These are phyloP conservation scores for Moniliophthora roreri DNA, from an alignment of 1,284 basidiomycete species.

Conservation along the genomic window DNA sequence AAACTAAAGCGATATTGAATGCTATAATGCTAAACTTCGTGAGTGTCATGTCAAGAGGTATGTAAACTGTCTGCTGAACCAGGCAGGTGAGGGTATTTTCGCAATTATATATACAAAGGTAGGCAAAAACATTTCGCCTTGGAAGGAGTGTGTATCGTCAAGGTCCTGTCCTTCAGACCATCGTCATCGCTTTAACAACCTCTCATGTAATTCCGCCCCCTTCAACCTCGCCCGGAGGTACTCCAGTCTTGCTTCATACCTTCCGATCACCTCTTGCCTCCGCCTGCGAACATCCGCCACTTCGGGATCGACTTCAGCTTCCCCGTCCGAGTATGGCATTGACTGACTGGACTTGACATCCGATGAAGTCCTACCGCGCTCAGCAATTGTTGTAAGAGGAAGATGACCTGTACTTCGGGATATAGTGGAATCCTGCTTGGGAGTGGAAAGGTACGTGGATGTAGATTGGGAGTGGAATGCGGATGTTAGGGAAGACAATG, in stretches of 20 bases:
- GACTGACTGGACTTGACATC: conserved; percentile 5
- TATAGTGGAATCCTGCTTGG: neutral
- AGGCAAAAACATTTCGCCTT: no score
- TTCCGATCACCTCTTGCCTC: conserved; percentile 57
- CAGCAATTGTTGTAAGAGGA: conserved; percentile 24
- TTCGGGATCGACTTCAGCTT: conserved; percentile 33
- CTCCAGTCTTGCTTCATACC: conserved; percentile 69
- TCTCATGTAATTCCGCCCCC: conserved; percentile 73
- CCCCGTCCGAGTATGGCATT: conserved; percentile 28
- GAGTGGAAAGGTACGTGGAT: neutral
- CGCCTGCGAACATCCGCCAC: conserved; percentile 59
- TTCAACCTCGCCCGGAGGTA: conserved; percentile 72
- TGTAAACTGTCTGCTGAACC: no score
- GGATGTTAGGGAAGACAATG: no score
- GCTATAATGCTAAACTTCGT: no score
- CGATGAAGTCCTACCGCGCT: conserved; percentile 7
- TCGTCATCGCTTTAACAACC: conserved; percentile 49
- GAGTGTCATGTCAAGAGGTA: no score
- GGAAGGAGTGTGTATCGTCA: no score
- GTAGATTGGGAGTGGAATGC: neutral
- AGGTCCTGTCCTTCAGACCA: no score
- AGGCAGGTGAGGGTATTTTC: no score
- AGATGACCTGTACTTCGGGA: conserved; percentile 32
- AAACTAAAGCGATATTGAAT: no score
- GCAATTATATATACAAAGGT: no score